Conservation (phyloP, 2,329 filamentous ascomycete species). For the Colletotrichum cuscutae region DNA sequence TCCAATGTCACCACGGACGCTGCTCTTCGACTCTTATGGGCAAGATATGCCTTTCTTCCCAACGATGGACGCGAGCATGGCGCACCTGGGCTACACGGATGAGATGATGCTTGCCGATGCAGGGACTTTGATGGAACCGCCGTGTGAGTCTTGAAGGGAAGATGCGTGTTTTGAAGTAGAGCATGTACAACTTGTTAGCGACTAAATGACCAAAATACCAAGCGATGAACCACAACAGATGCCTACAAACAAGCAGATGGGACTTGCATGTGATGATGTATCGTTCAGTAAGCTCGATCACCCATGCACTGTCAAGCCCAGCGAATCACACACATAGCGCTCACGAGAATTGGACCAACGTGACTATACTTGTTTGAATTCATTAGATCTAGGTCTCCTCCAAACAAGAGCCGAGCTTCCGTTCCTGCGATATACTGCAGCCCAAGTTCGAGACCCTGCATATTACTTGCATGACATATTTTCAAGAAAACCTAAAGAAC, state of each 20-base stretch:
- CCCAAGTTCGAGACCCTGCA: background rate
- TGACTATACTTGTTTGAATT: background rate
- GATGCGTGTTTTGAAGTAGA: background rate
- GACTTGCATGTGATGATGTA: too few species aligned
- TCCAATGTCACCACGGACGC: slow-evolving; percentile 37
- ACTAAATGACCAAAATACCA: background rate
- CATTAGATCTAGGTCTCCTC: background rate
- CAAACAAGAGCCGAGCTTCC: background rate
- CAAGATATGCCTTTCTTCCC: slow-evolving; percentile 38
- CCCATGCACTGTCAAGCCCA: background rate
- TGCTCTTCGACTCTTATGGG: slow-evolving; percentile 38
- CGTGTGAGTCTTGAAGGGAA: background rate
- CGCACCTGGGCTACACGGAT: slow-evolving; percentile 17
- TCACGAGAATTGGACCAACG: background rate
- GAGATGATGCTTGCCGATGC: slow-evolving; percentile 19
- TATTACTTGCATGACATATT: background rate
- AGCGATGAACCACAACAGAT: background rate
- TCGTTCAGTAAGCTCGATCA: background rate
- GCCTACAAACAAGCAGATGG: too few species aligned
- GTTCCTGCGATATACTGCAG: background rate
- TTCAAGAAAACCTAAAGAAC: background rate
- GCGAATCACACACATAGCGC: background rate
- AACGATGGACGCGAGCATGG: slow-evolving; percentile 37
- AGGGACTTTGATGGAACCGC: slow-evolving; percentile 9
- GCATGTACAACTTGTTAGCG: background rate